Conservation (phyloP, 1,139 yeast species). For the Magnusiomyces tetraspermus region DNA sequence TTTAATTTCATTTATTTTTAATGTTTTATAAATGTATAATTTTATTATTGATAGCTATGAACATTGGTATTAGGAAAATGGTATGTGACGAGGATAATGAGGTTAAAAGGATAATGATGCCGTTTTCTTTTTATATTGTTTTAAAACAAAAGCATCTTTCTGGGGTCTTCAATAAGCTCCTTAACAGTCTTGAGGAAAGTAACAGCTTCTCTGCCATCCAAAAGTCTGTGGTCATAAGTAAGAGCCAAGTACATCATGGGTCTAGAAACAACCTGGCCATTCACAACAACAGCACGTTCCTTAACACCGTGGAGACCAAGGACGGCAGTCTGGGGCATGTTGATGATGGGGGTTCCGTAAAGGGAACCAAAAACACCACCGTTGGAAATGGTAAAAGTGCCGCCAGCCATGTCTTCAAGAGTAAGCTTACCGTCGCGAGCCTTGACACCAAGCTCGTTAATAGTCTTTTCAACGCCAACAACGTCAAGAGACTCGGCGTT, state of each 20-base stretch:
- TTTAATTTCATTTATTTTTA: background rate
- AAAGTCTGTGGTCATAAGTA: slow-evolving; percentile 95
- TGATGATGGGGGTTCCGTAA: slow-evolving; percentile 97
- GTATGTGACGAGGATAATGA: background rate
- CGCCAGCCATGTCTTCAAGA: slow-evolving; percentile 98
- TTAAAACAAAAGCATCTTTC: slow-evolving; percentile 86
- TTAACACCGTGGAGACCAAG: slow-evolving; percentile 96
- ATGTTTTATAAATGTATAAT: too few species aligned
- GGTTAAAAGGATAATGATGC: background rate
- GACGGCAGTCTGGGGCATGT: slow-evolving; percentile 97
- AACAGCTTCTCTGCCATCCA: slow-evolving; percentile 99
- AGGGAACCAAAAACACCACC: slow-evolving; percentile 99
- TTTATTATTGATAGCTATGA: too few species aligned
- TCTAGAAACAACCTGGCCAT: slow-evolving; percentile 92
- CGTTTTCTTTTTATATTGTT: background rate
- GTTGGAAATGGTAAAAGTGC: slow-evolving; percentile 96
- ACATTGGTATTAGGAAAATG: too few species aligned
- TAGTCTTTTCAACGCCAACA: slow-evolving; percentile 84
- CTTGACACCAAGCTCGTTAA: slow-evolving; percentile 69
- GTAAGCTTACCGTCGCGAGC: slow-evolving; percentile 97
- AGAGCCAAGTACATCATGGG: slow-evolving; percentile 99
- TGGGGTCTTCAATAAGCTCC: slow-evolving; percentile 97
- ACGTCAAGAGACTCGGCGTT: slow-evolving; percentile 89
- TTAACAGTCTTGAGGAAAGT: slow-evolving; percentile 91
- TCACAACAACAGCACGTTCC: slow-evolving; percentile 94